Percentiles rank a stretch among this genome's conserved stretches.
Evolutionary conservation across 208 protist species (phyloP).

Genomic region (Blechomonas ayalai): DNA sequence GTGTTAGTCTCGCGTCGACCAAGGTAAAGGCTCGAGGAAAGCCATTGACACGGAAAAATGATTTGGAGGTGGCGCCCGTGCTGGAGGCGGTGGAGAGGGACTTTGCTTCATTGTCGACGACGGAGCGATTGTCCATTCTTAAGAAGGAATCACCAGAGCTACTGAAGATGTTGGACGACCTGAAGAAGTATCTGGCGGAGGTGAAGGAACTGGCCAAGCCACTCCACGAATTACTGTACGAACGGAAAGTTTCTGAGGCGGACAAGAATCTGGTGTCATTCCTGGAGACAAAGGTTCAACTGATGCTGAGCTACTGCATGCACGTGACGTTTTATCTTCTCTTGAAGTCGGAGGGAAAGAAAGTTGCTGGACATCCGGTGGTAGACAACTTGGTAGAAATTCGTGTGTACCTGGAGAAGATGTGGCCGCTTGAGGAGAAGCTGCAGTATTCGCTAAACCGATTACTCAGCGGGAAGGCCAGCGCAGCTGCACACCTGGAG

Average conservation of each 20-base stretch:
- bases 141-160: conserved; percentile 89
- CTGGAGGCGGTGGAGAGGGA: conserved; percentile 88
- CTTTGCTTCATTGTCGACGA: conserved; percentile 75
- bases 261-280: conserved; percentile 82
- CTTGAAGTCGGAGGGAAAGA: conserved; percentile 88
- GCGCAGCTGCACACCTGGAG: conserved; percentile 46
- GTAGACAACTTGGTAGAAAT: conserved; percentile 91
- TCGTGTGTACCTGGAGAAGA: conserved; percentile 92
- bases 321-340: conserved; percentile 92
- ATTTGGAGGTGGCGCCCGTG: conserved; percentile 43
- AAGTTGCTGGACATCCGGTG: conserved; percentile 91
- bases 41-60: conserved; percentile 15
- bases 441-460: conserved; percentile 95
- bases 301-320: conserved; percentile 95
- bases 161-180: conserved; percentile 83
- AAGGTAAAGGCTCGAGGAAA: conserved; percentile 3
- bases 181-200: conserved; percentile 77
- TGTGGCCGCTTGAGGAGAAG: conserved; percentile 93
- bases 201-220: conserved; percentile 82
- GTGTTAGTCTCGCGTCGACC: conserved; percentile 28
- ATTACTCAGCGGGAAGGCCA: conserved; percentile 79
- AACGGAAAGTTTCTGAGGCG: conserved; percentile 53
- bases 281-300: conserved; percentile 87
- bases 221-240: conserved; percentile 76
- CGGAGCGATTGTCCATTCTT: conserved; percentile 80